Evolutionary conservation across 2,329 filamentous ascomycete genomes (phyloP), one percentile per base, ranked within the genome.

Genomic region (Neofusicoccum laricinum): DNA sequence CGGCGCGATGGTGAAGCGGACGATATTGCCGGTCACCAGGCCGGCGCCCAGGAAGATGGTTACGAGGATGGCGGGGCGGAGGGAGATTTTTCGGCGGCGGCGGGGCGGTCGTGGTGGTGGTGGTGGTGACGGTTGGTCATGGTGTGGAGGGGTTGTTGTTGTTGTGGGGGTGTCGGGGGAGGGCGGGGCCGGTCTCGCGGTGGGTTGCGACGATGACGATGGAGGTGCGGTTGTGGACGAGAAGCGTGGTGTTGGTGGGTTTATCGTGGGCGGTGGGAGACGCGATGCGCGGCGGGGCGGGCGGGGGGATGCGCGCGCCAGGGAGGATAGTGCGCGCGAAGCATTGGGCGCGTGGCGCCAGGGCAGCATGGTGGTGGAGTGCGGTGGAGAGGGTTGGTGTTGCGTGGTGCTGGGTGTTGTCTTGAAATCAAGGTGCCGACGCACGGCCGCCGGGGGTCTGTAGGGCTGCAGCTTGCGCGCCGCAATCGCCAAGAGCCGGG

Each of bases 41-140:
- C 61, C 61, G 61, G 46, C 43, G 21, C 36, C 61, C 7, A 63
- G 61, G 40, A 53, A 63, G 46, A 45, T 11, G 32, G 61, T 63
- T 12, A 36, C 21, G 61, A 21, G 15, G 45, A 63, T 63, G 46
- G 43, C n/a, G 46, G 61, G 61, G 14, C 61, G 61, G 36, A 63
- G 61, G 61, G 61, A 63, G n/a, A 12, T 3, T 34, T 30, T 15
- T 14, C 19, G 21, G 46, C 46, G 43, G 17, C 46, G 46, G 46
- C 25, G 46, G 46, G 51, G 51, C 12, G 51, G 51, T 43, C n/a
- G 53, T 21, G 11, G 40, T 5, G 8, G 55, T 46, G 12, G 53
- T 34, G 2, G 25, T n/a, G 14, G 10, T 50, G 48, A 3, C 10
- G 15, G 15, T 19, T 34, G 30, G 1, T 25, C 25, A 4, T 2